Conservation (phyloP, 768 basidiomycete species). For the Cystofilobasidium ferigula region DNA sequence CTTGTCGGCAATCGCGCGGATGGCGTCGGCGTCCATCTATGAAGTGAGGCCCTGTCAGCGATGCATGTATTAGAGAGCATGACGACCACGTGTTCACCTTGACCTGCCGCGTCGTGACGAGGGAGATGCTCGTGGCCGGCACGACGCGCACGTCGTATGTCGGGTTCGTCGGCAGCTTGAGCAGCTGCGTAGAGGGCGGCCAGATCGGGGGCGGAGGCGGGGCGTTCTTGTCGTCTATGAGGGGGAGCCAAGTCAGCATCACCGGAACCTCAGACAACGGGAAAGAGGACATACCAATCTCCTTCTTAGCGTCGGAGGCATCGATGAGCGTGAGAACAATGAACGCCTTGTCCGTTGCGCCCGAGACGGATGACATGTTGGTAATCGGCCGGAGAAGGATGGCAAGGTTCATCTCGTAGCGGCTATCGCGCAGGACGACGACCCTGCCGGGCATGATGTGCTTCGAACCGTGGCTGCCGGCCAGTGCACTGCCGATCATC, state of each 20-base stretch:
- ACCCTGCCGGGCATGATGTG: constrained; percentile 62
- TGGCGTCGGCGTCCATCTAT: constrained; percentile 21
- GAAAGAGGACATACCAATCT: background rate
- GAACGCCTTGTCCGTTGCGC: constrained; percentile 50
- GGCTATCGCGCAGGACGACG: constrained; percentile 72
- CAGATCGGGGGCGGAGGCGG: constrained; percentile 58
- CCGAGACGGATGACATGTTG: constrained; percentile 42
- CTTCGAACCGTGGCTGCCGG: constrained; percentile 57
- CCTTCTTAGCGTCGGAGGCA: constrained; percentile 26
- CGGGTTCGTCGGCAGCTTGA: constrained; percentile 43
- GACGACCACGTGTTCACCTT: constrained; percentile 47
- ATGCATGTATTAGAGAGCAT: background rate
- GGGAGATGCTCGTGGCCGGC: constrained; percentile 58
- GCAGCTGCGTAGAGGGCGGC: constrained; percentile 50
- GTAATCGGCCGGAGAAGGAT: constrained; percentile 58
- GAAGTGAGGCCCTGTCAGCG: background rate
- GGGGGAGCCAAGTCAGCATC: background rate
- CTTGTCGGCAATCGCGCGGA: constrained; percentile 53
- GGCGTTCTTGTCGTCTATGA: background rate
- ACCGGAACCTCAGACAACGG: background rate
- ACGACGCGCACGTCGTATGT: constrained; percentile 60
- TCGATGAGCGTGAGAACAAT: constrained; percentile 63
- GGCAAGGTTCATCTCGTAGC: constrained; percentile 59
- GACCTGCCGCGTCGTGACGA: constrained; percentile 58
- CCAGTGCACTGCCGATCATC: constrained; percentile 52